phyloP scores from a whole-genome alignment of 257 asterid species.

The Rauvolfia tetraphylla region DNA sequence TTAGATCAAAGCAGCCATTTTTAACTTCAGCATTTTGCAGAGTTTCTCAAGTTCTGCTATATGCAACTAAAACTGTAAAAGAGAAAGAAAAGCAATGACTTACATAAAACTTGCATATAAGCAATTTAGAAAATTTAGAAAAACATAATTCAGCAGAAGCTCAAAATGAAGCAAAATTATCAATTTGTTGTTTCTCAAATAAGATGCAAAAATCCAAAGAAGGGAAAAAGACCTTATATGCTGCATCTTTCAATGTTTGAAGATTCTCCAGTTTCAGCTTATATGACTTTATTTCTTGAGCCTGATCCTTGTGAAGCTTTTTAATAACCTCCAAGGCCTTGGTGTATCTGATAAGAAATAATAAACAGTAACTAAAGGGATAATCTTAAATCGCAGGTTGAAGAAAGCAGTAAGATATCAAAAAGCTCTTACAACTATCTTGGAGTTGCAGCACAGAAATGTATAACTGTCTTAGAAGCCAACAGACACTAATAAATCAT shows the following conservation, averaged over 20 bases:
- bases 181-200: not conserved
- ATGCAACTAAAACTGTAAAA: not conserved
- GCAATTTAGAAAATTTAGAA: too few species aligned
- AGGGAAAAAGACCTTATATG: conserved; percentile 61
- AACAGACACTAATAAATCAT: not conserved
- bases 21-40: not conserved
- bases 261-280: conserved; percentile 91
- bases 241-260: conserved; percentile 88
- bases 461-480: not conserved
- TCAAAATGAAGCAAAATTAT: not conserved
- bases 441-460: not conserved
- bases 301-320: conserved; percentile 97
- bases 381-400: not conserved
- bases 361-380: conserved; percentile 4
- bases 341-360: conserved; percentile 62
- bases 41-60: not conserved
- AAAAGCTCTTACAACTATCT: not conserved
- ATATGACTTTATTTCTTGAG: conserved; percentile 82
- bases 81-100: not conserved
- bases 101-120: not conserved
- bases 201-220: not conserved
- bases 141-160: not conserved
- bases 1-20: not conserved
- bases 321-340: conserved; percentile 96
- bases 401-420: not conserved